phyloP scores from a whole-genome alignment of 1,284 basidiomycete genomes.

The Limonomyces culmigenus region DNA sequence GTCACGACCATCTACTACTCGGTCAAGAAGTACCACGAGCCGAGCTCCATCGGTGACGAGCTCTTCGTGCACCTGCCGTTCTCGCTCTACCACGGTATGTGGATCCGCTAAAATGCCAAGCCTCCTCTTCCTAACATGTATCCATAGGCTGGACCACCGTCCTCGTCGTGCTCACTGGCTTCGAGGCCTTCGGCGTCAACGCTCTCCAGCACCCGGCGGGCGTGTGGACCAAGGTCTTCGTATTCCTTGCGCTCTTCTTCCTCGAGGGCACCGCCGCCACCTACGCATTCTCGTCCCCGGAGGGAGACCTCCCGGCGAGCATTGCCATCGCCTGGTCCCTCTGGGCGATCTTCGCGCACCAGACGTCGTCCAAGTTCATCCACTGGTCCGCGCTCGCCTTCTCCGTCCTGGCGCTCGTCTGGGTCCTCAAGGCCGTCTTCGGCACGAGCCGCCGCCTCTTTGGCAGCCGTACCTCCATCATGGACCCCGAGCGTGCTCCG shows the following conservation, averaged over 20 bases:
- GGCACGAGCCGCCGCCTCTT: conserved; percentile 28
- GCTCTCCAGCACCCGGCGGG: conserved; percentile 50
- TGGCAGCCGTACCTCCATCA: conserved; percentile 26
- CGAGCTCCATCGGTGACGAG: conserved; percentile 55
- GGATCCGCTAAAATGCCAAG: background rate
- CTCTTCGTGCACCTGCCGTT: conserved; percentile 76
- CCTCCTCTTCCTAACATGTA: background rate
- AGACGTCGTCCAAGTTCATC: conserved; percentile 42
- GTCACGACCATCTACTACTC: conserved; percentile 88
- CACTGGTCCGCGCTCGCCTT: conserved; percentile 84
- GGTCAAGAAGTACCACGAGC: conserved; percentile 70
- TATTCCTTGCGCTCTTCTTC: conserved; percentile 88
- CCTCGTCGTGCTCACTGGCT: conserved; percentile 74
- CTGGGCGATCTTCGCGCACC: conserved; percentile 72
- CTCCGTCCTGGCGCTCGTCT: conserved; percentile 71
- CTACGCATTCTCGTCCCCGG: conserved; percentile 77
- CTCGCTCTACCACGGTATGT: conserved; percentile 70
- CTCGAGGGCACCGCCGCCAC: conserved; percentile 83
- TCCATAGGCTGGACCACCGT: conserved; percentile 85
- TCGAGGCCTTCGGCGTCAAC: conserved; percentile 83
- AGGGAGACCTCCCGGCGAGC: conserved; percentile 84
- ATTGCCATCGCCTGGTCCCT: conserved; percentile 73
- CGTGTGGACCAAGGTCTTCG: conserved; percentile 85
- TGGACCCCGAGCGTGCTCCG: conserved; percentile 79
- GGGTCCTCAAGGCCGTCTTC: conserved; percentile 60